phyloP scores from a whole-genome alignment of 768 basidiomycete genomes.

The Heimioporus sp. region DNA sequence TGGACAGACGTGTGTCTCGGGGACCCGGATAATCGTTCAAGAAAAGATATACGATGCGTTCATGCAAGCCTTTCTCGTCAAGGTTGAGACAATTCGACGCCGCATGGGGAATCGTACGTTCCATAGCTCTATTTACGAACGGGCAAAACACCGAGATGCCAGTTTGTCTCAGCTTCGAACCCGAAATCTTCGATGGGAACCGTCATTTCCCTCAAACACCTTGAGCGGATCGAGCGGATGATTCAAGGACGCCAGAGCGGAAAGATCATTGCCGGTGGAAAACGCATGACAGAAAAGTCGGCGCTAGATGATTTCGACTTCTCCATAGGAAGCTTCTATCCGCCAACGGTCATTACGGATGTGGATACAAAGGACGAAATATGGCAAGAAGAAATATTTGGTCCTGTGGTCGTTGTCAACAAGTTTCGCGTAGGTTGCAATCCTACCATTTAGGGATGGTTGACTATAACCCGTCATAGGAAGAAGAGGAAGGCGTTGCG shows the following conservation, averaged over 20 bases:
- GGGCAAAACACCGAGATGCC: not conserved
- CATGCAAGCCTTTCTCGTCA: conserved; percentile 57
- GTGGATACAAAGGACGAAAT: conserved; percentile 57
- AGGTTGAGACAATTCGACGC: conserved; percentile 57
- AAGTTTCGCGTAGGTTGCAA: conserved; percentile 45
- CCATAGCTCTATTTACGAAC: not conserved
- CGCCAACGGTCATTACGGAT: conserved; percentile 72
- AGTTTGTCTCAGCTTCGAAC: conserved; percentile 53
- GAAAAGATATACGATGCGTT: conserved; percentile 67
- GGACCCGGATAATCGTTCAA: conserved; percentile 79
- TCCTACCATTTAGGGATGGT: not conserved
- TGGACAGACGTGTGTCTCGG: conserved; percentile 90
- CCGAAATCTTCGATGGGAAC: conserved; percentile 75
- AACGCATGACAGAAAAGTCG: conserved; percentile 60
- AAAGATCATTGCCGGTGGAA: conserved; percentile 59
- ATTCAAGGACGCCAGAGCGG: conserved; percentile 46
- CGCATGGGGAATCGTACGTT: conserved; percentile 78
- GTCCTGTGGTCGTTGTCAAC: conserved; percentile 76
- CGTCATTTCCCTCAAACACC: conserved; percentile 65
- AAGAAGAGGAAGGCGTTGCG: conserved; percentile 60
- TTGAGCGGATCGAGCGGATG: conserved; percentile 62
- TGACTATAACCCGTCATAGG: conserved; percentile 31
- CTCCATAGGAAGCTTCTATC: conserved; percentile 69
- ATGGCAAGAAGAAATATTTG: conserved; percentile 85
- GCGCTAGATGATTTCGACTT: conserved; percentile 71